phyloP scores from a whole-genome alignment of 495 filamentous ascomycete genomes.

The Pseudotulostoma volvatum region DNA sequence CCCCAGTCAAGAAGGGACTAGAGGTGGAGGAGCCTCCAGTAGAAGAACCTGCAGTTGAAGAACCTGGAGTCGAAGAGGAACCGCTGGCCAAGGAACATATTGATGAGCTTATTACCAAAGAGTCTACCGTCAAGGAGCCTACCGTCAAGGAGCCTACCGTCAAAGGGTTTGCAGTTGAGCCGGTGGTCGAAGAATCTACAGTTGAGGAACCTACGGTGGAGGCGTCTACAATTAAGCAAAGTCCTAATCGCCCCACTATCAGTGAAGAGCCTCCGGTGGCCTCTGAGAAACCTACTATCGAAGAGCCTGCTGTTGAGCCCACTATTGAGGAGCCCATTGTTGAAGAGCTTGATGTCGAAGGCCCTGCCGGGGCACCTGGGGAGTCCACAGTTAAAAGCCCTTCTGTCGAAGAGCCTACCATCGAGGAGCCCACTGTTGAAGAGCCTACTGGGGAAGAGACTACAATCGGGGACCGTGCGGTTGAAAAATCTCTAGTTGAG shows the following conservation, averaged over 20 bases:
- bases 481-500: constrained; percentile 2
- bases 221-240: constrained; percentile 2
- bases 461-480: constrained; percentile 2
- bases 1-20: too few relatives aligned
- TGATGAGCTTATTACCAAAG: constrained; percentile 1
- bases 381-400: constrained; percentile 1
- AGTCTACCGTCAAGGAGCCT: constrained; percentile 2
- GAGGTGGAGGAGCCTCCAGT: constrained; percentile 6
- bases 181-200: constrained; percentile 4
- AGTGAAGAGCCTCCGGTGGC: constrained; percentile 6
- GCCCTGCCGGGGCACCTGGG: constrained; percentile 1
- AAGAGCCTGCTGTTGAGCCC: constrained; percentile 4
- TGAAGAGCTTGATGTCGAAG: constrained; percentile 10
- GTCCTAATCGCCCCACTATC: constrained; percentile 1
- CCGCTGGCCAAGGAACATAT: neutral
- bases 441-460: constrained; percentile 1
- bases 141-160: too few relatives aligned
- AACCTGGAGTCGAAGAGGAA: constrained; percentile 4
- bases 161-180: neutral
- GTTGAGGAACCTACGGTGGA: constrained; percentile 2
- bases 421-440: constrained; percentile 4
- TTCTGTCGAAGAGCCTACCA: neutral
- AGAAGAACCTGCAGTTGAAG: constrained; percentile 6
- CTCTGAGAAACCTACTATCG: constrained; percentile 1
- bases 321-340: constrained; percentile 4